Conservation (phyloP, 345 rosid genomes). For the Citrus trifoliata region DNA sequence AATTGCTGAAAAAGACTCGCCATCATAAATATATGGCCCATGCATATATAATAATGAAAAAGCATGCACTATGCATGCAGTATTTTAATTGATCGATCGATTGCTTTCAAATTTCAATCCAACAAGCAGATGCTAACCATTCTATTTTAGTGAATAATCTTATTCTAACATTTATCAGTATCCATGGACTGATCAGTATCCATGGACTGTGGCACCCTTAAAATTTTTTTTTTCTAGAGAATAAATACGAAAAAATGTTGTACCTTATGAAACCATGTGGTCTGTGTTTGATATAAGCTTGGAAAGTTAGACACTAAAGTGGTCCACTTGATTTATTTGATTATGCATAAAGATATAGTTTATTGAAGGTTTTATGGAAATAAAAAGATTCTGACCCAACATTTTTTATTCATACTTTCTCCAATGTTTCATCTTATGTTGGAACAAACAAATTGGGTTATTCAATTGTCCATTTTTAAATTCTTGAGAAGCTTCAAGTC, state of each 20-base stretch:
- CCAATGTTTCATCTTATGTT: neutral
- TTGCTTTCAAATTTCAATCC: neutral
- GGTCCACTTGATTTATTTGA: neutral
- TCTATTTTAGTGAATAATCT: neutral
- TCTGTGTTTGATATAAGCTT: neutral
- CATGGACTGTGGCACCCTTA: neutral
- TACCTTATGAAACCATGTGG: neutral
- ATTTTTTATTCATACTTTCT: neutral
- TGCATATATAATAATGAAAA: neutral
- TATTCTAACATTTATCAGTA: neutral
- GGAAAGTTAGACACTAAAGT: neutral
- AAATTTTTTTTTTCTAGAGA: neutral
- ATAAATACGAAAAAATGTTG: neutral
- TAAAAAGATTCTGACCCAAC: neutral
- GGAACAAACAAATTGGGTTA: neutral
- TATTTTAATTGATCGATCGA: neutral
- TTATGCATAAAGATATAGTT: neutral
- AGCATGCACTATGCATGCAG: neutral
- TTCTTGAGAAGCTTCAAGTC: neutral
- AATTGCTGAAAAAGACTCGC: constrained; percentile 7
- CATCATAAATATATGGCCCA: neutral
- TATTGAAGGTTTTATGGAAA: neutral
- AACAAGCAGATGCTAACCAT: neutral
- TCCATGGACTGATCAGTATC: neutral
- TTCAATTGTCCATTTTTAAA: neutral